Base-by-base conservation (phyloP, 257 asterid genomes). In the Gentiana straminea region DNA sequence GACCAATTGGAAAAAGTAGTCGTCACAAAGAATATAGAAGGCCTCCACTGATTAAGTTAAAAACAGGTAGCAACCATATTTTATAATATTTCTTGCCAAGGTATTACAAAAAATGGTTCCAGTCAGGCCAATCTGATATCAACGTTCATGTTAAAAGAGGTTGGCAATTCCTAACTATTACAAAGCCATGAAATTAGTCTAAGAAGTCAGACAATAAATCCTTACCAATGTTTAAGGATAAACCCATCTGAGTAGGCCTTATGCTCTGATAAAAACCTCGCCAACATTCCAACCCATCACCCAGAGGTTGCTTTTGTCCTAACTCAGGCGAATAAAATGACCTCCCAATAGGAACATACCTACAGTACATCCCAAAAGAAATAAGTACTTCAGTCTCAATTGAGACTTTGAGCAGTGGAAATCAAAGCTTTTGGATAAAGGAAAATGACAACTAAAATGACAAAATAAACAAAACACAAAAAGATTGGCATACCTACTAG, bases 201-300 rank as follows among this genome's bases (percentile, higher is more conserved):
- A 36, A 36, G 8, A 10, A n/a, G 13, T 39, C 5, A 39, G 24
- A 13, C 15, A 15, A 37, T 10, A 11, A 38, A 7, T 6, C 37
- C 45, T 37, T 76, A 91, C 98, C 98, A 6, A 91, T 91, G 56
- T 91, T 91, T 47, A 91, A 64, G 0, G 98, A 91, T 73, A 91
- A 70, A 1, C 98, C 98, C 98, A 91, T 91, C 72, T 91, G 98
- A 8, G 98, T 91, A 32, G 98, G 98, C 35, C 98, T 92, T 54
- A 91, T 91, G 63, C 98, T 91, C 68, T 91, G 98, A 63, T 91
- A 91, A 66, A 91, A 91, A 5, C 98, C 98, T 34, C 98, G 87
- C 98, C 98, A 91, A 68, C 96, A 82, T 68, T 91, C 96, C 48
- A 87, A 79, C 15, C 96, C 98, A 66, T 91, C 98, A 54, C 95